phyloP scores from a whole-genome alignment of 2,329 filamentous ascomycete species.

The Penicillium sp. region DNA sequence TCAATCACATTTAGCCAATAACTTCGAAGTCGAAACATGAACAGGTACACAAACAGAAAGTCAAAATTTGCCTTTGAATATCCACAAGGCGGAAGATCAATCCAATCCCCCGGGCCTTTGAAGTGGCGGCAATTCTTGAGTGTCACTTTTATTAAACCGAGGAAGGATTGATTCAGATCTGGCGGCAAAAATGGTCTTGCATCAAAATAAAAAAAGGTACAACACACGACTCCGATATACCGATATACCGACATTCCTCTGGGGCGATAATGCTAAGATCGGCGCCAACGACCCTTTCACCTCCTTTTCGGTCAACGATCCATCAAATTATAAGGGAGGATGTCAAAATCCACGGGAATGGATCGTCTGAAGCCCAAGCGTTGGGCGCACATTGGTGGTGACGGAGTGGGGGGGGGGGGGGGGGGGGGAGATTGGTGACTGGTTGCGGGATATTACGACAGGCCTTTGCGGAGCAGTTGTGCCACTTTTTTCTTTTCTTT shows the following conservation, averaged over 20 bases:
- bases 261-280: conserved; percentile 20
- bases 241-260: background rate
- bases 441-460: conserved; percentile 11
- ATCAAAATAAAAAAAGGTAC: background rate
- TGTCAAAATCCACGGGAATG: conserved; percentile 28
- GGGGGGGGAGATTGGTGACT: background rate
- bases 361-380: conserved; percentile 29
- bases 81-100: conserved; percentile 3
- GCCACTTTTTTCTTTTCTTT: conserved; percentile 1
- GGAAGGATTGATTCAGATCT: background rate
- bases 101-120: conserved; percentile 12
- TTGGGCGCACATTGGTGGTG: conserved; percentile 16
- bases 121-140: conserved; percentile 19
- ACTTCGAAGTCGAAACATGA: background rate
- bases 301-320: conserved; percentile 20
- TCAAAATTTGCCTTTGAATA: background rate
- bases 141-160: background rate
- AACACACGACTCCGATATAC: background rate
- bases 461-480: conserved; percentile 7
- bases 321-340: conserved; percentile 22
- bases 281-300: conserved; percentile 27
- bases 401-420: background rate
- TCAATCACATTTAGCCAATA: background rate
- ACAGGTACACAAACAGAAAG: background rate
- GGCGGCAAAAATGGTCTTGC: background rate